Base-by-base conservation (phyloP, 108 stramenopile species). In the Nannochloropsis oceanica region DNA sequence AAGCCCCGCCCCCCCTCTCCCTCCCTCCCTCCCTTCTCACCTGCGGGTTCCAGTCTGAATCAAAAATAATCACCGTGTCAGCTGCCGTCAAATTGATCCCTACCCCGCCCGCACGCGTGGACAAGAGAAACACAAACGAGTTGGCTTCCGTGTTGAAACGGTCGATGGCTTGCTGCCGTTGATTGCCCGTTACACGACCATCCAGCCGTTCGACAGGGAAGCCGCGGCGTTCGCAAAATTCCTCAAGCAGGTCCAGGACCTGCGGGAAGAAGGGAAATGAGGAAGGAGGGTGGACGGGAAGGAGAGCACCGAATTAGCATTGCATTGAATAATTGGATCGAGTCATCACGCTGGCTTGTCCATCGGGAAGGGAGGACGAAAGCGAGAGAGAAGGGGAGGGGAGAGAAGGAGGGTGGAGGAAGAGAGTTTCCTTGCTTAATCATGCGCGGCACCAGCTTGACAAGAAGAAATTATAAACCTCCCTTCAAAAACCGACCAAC, bases 1-100 rank as follows among this genome's bases (percentile, higher is more conserved):
- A 34, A 34, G n/a, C 34, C 34, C 34, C 34, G 1, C 34, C 34
- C 34, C 5, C 34, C 34, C 34, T 34, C 34, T 5, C 34, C 25
- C 5, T n/a, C n/a, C 79, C 24, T 24, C n/a, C 24, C 79, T 25
- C 27, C 18, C 8, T 81, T 27, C 26, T 81, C 0, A 85, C 85
- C 85, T 85, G 86, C 25, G 98, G 98, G 86, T 99, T 99, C 98
- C 98, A 99, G 87, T 99, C 98, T 83, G 92, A 93, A 86, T 96
- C 94, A 85, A 94, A 94, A 80, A 96, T 95, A 27, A 91, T 89
- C 18, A 94, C 93, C 7, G 91, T 92, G 89, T 96, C 96, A 1
- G 99, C 99, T 11, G 99, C 97, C 18, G 97, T 97, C 42, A 99
- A 89, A 89, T 99, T 99, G 92, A 99, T 99, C 44, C 99, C 99